Evolutionary conservation across 1,139 yeast species (phyloP), one percentile per base, ranked within the genome.

Genomic region (Pichia sp.): DNA sequence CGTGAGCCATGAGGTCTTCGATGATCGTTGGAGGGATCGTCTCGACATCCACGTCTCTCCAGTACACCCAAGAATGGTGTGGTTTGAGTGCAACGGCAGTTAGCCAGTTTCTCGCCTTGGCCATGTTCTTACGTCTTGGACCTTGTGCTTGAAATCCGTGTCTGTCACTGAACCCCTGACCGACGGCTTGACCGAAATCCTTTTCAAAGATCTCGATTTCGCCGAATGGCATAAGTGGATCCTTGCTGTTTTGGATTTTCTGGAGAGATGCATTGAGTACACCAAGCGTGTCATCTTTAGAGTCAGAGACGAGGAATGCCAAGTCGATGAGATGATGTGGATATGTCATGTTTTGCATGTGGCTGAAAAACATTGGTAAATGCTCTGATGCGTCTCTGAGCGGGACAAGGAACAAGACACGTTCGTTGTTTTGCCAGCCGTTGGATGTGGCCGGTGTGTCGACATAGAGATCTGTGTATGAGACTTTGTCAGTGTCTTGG

Each of bases 31-130:
- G 85, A 0, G 96, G 95, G 58, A 88, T 81, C 19, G 88, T 77
- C 59, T 87, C 96, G 46, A 89, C 84, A 63, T 89, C 96, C 3
- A 82, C 96, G 65, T 89, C 96, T 66, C 96, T 75, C 96, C 96
- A 89, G 63, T 87, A 85, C 9, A 89, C 96, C 96, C 96, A 89
- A 2, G 94, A 83, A 66, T 89, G 96, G 60, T 87, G 83, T 1
- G 96, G 90, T 59, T 82, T 78, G 50, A 89, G 68, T 1, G 96
- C 89, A 41, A 79, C 79, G 1, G 90, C 75, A 1, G 90, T 80
- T 40, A 89, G 70, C 93, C 95, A 89, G 64, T 89, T 89, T 64
- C 96, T 74, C 3, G 96, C 96, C 50, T 89, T 73, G 1, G 94
- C 96, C 96, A 89, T 87, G 54, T 86, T 70, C 61, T 86, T 87